Evolutionary conservation across 2,329 filamentous ascomycete species (phyloP).

Genomic region (Meredithiella fracta): DNA sequence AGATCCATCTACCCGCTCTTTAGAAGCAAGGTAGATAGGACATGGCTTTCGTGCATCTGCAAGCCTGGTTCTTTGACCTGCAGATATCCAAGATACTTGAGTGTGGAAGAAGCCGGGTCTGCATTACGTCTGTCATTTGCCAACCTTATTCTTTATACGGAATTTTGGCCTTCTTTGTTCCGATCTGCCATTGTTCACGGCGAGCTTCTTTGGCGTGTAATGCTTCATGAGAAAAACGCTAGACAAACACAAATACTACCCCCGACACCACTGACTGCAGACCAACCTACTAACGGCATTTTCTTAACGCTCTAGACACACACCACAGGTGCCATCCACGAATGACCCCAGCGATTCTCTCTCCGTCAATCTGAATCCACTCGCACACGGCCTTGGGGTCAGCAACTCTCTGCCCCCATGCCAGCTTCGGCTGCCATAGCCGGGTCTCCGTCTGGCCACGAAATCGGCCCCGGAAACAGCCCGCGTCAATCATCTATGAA

Average conservation of each 20-base stretch:
- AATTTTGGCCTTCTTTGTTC: too few species aligned
- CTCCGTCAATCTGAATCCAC: neutral
- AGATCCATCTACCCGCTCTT: too few species aligned
- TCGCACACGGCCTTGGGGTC: neutral
- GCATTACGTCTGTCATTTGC: too few species aligned
- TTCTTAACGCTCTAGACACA: neutral
- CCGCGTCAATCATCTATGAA: conserved; percentile 74
- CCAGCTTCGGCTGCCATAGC: conserved; percentile 7
- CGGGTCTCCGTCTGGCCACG: conserved; percentile 19
- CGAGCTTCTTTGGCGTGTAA: too few species aligned
- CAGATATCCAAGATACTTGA: too few species aligned
- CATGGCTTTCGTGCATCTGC: neutral
- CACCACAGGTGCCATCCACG: neutral
- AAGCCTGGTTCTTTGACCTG: too few species aligned
- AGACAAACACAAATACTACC: too few species aligned
- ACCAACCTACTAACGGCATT: neutral
- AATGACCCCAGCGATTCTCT: conserved; percentile 12
- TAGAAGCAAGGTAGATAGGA: neutral
- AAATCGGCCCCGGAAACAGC: conserved; percentile 25
- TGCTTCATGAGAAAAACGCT: too few species aligned
- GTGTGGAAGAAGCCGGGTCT: too few species aligned
- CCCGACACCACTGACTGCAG: too few species aligned
- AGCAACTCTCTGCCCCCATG: conserved; percentile 17
- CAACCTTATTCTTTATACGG: too few species aligned
- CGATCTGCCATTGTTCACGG: too few species aligned